phyloP scores from a whole-genome alignment of 331 rosid species.

The Acacia pycnantha region DNA sequence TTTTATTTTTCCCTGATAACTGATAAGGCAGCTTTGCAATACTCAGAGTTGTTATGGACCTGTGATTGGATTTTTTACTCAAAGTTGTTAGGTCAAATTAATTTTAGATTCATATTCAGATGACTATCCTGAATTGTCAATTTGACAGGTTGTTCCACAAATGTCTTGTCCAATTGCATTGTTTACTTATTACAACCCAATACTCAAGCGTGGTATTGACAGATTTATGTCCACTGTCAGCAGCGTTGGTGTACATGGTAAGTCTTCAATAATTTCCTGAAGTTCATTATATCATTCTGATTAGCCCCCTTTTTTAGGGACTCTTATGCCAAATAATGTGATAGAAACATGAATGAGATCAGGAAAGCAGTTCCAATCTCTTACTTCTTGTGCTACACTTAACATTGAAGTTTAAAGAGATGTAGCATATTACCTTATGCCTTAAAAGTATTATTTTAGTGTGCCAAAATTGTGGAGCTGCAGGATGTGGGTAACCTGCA shows the following conservation, averaged over 20 bases:
- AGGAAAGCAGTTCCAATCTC: conserved; percentile 19
- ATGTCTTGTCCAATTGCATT: conserved; percentile 84
- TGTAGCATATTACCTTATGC: background rate
- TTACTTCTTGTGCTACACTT: conserved; percentile 3
- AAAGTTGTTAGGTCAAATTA: background rate
- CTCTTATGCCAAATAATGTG: conserved; percentile 1
- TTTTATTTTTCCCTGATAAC: background rate
- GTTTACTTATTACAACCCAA: conserved; percentile 87
- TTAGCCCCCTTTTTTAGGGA: background rate
- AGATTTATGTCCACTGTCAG: conserved; percentile 72
- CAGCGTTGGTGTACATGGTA: conserved; percentile 78
- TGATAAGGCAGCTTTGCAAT: conserved; percentile 9
- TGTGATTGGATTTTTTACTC: background rate
- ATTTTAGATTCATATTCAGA: background rate
- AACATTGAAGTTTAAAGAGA: background rate
- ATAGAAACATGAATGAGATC: conserved; percentile 10
- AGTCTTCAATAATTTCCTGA: conserved; percentile 22
- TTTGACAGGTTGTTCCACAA: conserved; percentile 78
- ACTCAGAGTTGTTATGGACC: conserved; percentile 12
- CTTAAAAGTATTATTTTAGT: background rate
- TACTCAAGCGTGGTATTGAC: conserved; percentile 79
- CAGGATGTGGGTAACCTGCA: background rate
- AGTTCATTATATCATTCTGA: conserved; percentile 1
- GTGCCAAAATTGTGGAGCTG: background rate
- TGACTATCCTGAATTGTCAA: conserved; percentile 22